A percentile compares a stretch with the other conserved stretches of the same genome.
Conservation (phyloP, 2,329 filamentous ascomycete species). For the Lachnellula arida region DNA sequence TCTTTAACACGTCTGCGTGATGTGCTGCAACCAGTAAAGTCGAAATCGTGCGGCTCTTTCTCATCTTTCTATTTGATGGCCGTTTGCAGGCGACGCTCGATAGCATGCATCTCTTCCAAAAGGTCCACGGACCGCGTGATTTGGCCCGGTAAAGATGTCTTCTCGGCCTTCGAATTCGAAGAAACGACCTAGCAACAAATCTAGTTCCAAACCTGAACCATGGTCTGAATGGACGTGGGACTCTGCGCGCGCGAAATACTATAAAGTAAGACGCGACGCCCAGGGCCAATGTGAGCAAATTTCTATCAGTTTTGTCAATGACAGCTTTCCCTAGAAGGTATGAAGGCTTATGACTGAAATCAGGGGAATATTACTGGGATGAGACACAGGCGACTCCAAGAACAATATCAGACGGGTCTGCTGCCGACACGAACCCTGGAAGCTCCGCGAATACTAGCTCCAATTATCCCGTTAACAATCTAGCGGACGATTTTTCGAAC, state of each 20-base stretch:
- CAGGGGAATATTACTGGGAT: background rate
- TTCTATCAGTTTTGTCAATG: background rate
- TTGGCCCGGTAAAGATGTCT: background rate
- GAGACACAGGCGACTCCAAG: background rate
- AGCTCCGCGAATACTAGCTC: background rate
- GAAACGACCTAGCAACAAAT: background rate
- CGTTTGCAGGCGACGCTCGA: background rate
- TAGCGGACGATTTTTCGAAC: background rate
- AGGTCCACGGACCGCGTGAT: background rate
- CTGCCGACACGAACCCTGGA: too few species aligned
- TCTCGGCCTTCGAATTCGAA: background rate
- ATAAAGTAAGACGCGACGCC: background rate
- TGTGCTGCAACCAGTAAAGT: background rate
- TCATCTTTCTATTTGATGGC: background rate
- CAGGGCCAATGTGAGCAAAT: background rate
- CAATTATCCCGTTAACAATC: background rate
- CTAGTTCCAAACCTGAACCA: background rate
- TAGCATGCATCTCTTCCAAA: background rate
- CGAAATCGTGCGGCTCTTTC: background rate
- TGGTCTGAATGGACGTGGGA: constrained; percentile 11
- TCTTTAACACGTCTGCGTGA: background rate
- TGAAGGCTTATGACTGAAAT: background rate
- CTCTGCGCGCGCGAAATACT: background rate
- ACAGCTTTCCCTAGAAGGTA: background rate
- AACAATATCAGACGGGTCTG: background rate